Base-by-base conservation (phyloP, 805 yeast species). In the Kuraishia cidri region DNA sequence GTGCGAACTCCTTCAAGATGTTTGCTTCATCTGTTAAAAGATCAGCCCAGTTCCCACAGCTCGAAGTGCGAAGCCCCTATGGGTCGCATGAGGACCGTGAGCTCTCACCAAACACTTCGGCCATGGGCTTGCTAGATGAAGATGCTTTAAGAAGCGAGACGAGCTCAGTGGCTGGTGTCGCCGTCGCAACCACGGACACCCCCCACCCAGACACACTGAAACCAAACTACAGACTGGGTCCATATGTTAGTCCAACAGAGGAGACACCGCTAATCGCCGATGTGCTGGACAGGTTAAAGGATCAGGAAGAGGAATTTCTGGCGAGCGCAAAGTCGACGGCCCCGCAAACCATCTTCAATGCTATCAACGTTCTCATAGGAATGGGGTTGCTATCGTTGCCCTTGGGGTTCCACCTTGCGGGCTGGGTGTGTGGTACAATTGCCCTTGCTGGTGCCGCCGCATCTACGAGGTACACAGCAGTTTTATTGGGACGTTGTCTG, bases 341-440 rank as follows among this genome's bases (percentile, higher is more conserved):
- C 0, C 74, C 82, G 1, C 94, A 82, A 49, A 82, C 94, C 0
- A 59, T 79, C 4, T 80, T 82, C 62, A 83, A 83, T 44, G 77
- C 88, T 1, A 75, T 82, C 31, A 83, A 83, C 48, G 81, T 81
- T 0, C 56, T 83, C 19, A 74, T 83, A 41, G 94, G 94, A 0
- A 70, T 83, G 24, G 92, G 90, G 2, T 62, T 83, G 31, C 61
- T 83, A 28, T 78, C 92, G 0, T 59, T 83, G 31, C 88, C 94
- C 0, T 60, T 76, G 39, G 94, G 82, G 2, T 54, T 83, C 35
- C 67, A 63, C 41, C 64, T 75, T 29, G 66, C 87, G 1, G 94
- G 94, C 3, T 75, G 86, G 79, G 43, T 74, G 2, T 36, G 58
- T 7, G 84, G 84, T 0, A 35, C 64, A 0, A 15, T 63, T 1